phyloP scores from a whole-genome alignment of 2,329 filamentous ascomycete genomes.

The Penicillium sp. region DNA sequence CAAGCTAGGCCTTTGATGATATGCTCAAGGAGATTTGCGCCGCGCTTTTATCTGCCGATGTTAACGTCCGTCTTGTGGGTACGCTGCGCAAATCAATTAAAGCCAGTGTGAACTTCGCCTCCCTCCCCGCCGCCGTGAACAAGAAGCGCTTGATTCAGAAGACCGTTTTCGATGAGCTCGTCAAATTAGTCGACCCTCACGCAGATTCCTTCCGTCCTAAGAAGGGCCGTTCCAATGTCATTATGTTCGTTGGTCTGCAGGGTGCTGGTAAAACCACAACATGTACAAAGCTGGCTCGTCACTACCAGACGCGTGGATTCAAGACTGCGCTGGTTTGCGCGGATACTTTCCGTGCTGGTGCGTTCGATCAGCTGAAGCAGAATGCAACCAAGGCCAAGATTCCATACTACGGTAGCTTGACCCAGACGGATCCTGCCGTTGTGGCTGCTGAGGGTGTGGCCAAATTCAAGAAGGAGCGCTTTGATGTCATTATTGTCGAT shows the following conservation, averaged over 20 bases:
- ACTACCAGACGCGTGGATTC: slow-evolving; percentile 93
- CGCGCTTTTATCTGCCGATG: slow-evolving; percentile 92
- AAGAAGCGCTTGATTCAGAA: slow-evolving; percentile 99
- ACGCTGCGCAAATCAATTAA: slow-evolving; percentile 92
- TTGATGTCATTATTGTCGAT: slow-evolving; percentile 98
- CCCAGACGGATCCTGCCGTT: slow-evolving; percentile 90
- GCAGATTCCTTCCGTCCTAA: slow-evolving; percentile 94
- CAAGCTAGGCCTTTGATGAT: slow-evolving; percentile 77
- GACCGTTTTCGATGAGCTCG: slow-evolving; percentile 94
- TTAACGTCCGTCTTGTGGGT: slow-evolving; percentile 92
- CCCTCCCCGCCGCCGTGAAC: slow-evolving; percentile 86
- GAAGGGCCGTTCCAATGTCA: slow-evolving; percentile 93
- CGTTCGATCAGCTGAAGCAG: slow-evolving; percentile 97
- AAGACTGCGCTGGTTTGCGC: slow-evolving; percentile 92
- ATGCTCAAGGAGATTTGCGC: slow-evolving; percentile 99
- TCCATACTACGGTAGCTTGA: slow-evolving; percentile 95
- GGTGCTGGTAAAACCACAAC: slow-evolving; percentile 98
- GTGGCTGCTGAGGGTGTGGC: slow-evolving; percentile 95
- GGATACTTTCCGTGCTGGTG: slow-evolving; percentile 96
- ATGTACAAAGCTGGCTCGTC: slow-evolving; percentile 92
- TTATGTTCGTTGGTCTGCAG: slow-evolving; percentile 99
- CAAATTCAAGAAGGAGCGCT: slow-evolving; percentile 98
- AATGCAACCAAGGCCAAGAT: slow-evolving; percentile 99
- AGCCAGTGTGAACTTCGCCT: slow-evolving; percentile 87
- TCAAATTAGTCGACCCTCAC: slow-evolving; percentile 93